A percentile compares a stretch with the other conserved stretches of the same genome.
phyloP scores from a whole-genome alignment of 2,329 filamentous ascomycete species.

The Chaetothyriales sp. region DNA sequence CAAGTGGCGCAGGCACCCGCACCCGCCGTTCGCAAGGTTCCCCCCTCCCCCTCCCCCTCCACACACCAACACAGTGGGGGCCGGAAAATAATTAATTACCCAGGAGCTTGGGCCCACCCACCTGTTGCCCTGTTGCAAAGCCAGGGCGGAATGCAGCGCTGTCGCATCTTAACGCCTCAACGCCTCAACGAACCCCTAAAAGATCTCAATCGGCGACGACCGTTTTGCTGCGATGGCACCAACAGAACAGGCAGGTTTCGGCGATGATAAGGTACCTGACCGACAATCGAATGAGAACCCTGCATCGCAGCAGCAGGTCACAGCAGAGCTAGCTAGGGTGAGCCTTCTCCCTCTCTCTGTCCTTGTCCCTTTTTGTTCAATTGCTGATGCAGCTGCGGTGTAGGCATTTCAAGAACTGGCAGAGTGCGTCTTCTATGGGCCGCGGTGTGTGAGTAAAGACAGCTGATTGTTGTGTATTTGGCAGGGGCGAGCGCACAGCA shows the following conservation, averaged over 20 bases:
- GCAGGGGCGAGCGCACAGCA: slow-evolving; percentile 40
- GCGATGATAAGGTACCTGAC: neutral
- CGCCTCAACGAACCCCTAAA: neutral
- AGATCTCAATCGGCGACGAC: neutral
- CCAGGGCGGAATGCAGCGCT: too few relatives aligned
- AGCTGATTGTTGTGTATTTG: slow-evolving; percentile 5
- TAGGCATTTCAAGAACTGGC: slow-evolving; percentile 23
- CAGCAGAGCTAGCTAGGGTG: slow-evolving; percentile 16
- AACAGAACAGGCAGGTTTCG: neutral
- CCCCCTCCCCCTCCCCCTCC: too few relatives aligned
- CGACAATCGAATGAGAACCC: slow-evolving; percentile 1
- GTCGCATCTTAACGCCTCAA: too few relatives aligned
- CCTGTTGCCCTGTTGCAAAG: too few relatives aligned
- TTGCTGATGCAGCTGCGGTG: neutral
- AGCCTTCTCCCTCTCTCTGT: neutral
- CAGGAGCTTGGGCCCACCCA: too few relatives aligned
- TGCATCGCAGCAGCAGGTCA: slow-evolving; percentile 8
- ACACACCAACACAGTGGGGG: too few relatives aligned
- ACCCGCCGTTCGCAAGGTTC: too few relatives aligned
- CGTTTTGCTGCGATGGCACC: slow-evolving; percentile 1
- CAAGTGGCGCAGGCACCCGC: too few relatives aligned
- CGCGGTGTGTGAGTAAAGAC: neutral
- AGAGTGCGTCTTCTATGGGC: slow-evolving; percentile 11
- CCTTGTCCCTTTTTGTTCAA: neutral
- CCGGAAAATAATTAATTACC: too few relatives aligned